Percentiles rank a stretch among this genome's conserved stretches.
Evolutionary conservation across 2,329 filamentous ascomycete genomes (phyloP).

Genomic region (Paraphoma chrysanthemicola): DNA sequence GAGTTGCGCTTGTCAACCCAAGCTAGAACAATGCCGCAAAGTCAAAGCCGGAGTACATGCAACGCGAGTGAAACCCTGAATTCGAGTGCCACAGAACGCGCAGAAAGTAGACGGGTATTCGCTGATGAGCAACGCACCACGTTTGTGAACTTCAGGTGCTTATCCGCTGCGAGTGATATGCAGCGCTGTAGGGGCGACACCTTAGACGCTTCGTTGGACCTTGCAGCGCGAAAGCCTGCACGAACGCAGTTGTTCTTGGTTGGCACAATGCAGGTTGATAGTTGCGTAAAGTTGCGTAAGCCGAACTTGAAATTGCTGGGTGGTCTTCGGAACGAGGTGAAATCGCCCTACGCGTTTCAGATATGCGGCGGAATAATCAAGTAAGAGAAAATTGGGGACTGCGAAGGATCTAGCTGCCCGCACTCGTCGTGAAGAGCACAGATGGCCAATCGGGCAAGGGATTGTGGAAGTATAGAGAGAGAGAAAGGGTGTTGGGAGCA

Average conservation of each 20-base stretch:
- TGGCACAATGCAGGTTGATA: not conserved
- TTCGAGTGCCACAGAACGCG: no score
- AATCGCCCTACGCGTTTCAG: constrained; percentile 3
- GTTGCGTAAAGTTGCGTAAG: not conserved
- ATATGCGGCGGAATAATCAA: constrained; percentile 17
- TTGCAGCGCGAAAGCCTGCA: not conserved
- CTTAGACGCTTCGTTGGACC: not conserved
- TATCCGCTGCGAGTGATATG: not conserved
- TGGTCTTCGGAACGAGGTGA: not conserved
- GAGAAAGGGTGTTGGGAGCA: constrained; percentile 5
- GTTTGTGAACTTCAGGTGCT: not conserved
- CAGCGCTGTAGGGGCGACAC: not conserved
- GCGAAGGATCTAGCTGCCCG: not conserved
- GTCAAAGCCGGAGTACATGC: not conserved
- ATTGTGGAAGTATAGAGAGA: constrained; percentile 1
- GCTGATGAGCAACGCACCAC: no score
- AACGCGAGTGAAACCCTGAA: no score
- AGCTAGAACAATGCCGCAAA: not conserved
- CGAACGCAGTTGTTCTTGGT: not conserved
- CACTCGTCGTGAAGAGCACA: no score
- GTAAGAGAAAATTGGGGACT: constrained; percentile 4
- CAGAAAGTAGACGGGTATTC: no score
- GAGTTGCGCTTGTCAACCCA: not conserved
- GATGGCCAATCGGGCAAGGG: not conserved
- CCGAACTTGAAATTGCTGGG: not conserved